A percentile compares a stretch with the other conserved stretches of the same genome.
phyloP scores from a whole-genome alignment of 192 early-diverging fungal species.

The Coemansia aciculifera region DNA sequence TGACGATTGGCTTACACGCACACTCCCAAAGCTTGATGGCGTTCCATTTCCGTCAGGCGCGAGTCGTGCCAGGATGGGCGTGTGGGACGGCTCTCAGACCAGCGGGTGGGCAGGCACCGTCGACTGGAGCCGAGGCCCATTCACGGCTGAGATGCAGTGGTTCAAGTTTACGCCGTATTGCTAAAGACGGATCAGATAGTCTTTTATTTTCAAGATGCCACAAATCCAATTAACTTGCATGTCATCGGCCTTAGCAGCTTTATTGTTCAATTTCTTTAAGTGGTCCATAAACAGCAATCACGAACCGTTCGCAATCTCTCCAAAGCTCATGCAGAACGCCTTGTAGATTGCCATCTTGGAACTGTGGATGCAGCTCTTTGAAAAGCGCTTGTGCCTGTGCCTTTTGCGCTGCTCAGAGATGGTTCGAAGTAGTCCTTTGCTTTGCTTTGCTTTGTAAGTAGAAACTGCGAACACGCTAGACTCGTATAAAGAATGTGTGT shows the following conservation, averaged over 20 bases:
- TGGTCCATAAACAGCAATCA: neutral
- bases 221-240: neutral
- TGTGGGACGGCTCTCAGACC: conserved; percentile 54
- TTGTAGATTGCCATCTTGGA: neutral
- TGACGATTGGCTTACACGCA: conserved; percentile 53
- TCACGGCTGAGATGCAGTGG: conserved; percentile 39
- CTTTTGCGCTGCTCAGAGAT: neutral
- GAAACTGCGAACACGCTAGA: neutral
- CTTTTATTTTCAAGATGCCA: neutral
- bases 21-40: conserved; percentile 24
- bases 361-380: neutral
- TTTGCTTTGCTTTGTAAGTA: neutral
- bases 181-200: neutral
- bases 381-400: neutral
- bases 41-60: conserved; percentile 40
- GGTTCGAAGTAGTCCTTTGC: neutral
- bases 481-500: neutral
- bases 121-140: conserved; percentile 39
- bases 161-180: conserved; percentile 40
- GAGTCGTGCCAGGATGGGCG: conserved; percentile 39
- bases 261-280: neutral
- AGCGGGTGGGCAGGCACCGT: conserved; percentile 52
- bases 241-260: neutral
- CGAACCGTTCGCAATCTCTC: neutral
- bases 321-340: neutral